Evolutionary conservation across 345 rosid genomes (phyloP), one percentile per base, ranked within the genome.

Genomic region (Kernera saxatilis): DNA sequence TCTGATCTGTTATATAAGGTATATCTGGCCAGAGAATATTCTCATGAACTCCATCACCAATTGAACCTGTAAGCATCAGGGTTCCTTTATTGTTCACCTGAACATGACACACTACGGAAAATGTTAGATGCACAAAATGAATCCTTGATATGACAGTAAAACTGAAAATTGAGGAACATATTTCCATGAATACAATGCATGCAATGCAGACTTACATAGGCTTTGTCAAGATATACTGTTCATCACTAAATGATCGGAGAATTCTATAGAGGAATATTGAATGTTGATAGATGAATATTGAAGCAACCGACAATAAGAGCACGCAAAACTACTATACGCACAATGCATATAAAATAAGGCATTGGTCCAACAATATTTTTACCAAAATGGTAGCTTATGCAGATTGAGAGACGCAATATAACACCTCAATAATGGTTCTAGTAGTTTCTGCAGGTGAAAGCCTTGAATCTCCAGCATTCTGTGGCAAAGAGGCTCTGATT

Each of bases 341-440:
- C 65, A 37, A 72, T 25, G 63, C 29, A 41, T 43, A 57, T 26
- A 52, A 18, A 12, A 14, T 60, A 48, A 35, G 62, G 11, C 57
- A 77, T 36, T 27, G 53, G 55, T 17, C 36, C 43, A 25, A 64
- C 5, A 45, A 58, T 3, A 4, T 8, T 35, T 17, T 49, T 19
- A 43, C 40, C 40, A n/a, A 67, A 45, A 4, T 37, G 46, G n/a
- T 54, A 60, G 48, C 15, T 63, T 29, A 52, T 40, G 37, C 35
- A 21, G 55, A 57, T 57, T 32, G 76, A 51, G 71, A 74, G 53
- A 78, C 62, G 71, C 60, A 76, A 76, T 65, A 60, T 79, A 63
- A 84, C 88, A 94, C 99, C 99, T 94, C 95, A 9, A 89, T 86
- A 58, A 89, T 75, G 13, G 97, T 91, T 84, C 96, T 82, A 43